phyloP scores from a whole-genome alignment of 1,139 yeast genomes.

The Torulaspora globosa region DNA sequence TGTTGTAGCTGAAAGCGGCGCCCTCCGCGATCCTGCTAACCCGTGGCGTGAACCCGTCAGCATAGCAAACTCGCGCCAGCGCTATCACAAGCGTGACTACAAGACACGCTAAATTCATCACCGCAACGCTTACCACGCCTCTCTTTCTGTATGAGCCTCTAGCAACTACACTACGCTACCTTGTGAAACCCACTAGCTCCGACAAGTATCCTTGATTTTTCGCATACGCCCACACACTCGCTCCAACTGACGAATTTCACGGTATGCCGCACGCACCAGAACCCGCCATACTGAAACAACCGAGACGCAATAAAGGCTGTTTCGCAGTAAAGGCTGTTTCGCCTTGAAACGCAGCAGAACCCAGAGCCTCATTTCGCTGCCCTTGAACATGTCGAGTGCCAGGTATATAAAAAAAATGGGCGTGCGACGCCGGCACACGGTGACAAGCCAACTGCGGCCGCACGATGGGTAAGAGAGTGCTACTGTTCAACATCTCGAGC shows the following conservation, averaged over 20 bases:
- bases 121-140: background rate
- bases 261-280: no score
- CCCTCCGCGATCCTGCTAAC: conserved; percentile 17
- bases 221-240: background rate
- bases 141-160: background rate
- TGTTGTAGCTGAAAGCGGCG: conserved; percentile 4
- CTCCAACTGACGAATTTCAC: background rate
- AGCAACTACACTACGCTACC: no score
- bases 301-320: background rate
- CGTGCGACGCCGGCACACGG: no score
- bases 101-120: conserved; percentile 5
- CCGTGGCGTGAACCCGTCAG: conserved; percentile 18
- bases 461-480: conserved; percentile 46
- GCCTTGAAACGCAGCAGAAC: background rate
- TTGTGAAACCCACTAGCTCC: background rate
- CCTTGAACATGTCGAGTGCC: no score
- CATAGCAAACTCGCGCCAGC: conserved; percentile 2
- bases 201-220: background rate
- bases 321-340: no score
- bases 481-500: conserved; percentile 82
- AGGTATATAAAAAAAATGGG: background rate
- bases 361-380: background rate
- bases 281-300: background rate
- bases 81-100: conserved; percentile 3
- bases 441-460: background rate